Evolutionary conservation across 2,329 filamentous ascomycete species (phyloP), one percentile per base, ranked within the genome.

Genomic region (Sphaerulina vaccinii): DNA sequence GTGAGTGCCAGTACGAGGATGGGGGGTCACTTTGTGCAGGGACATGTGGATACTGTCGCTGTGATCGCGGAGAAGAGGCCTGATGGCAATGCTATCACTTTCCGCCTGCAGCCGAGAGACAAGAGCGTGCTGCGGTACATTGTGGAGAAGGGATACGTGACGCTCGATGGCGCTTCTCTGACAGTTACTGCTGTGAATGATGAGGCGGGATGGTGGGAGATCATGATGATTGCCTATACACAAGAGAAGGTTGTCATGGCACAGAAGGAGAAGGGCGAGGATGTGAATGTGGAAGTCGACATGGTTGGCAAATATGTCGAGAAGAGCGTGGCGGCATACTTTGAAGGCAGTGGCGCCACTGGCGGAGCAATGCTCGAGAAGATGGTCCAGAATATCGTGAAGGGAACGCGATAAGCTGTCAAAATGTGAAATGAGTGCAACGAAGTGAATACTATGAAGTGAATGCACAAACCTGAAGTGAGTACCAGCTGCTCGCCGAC

Each of bases 11-110:
- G 87, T 64, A 96, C 92, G 39, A 88, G 93, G 49, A 97, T 99
- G 90, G 93, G 95, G 40, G 93, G 93, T 0, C 93, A 99, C 74
- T 96, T 97, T 65, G 92, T 97, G 24, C 95, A 99, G 74, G 93
- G 93, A 35, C 93, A 99, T 71, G 92, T 99, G 55, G 95, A 99
- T 72, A 92, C 90, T 9, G 84, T 86, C 33, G 93, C 92, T 0
- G 81, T 80, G 37, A 87, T 99, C 55, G 68, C 85, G 33, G 80
- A 81, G 37, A 81, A 87, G 29, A 84, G 80, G 15, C 84, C 85
- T 2, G 93, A 99, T 71, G 90, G 92, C 51, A 96, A 97, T 73
- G 89, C 93, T 5, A 71, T 95, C 55, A 95, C 89, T 1, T 87
- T 97, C 70, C 82, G 92, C 32, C 84, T 99, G 70, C 76, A 80